These are phyloP conservation scores for Secale cereale DNA, from an alignment of 176 grass and related monocot genomes.

Conservation along the genomic window DNA sequence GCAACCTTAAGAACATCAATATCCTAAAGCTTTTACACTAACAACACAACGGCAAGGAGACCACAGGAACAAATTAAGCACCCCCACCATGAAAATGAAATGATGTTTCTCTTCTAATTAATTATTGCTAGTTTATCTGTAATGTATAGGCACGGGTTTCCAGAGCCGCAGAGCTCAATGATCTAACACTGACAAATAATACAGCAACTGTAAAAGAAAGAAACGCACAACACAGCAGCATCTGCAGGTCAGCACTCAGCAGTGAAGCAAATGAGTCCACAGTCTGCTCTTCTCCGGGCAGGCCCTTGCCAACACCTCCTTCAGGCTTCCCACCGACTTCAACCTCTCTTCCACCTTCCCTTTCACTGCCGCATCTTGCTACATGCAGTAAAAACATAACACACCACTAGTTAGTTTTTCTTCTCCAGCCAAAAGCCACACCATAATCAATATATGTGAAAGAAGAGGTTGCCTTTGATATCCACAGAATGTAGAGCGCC, in stretches of 20 bases:
- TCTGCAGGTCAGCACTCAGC: not conserved
- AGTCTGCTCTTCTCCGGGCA: constrained; percentile 34
- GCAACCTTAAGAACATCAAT: not conserved
- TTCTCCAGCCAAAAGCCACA: not conserved
- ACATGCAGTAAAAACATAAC: not conserved
- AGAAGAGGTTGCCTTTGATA: constrained; percentile 23
- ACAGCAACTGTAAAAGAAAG: not conserved
- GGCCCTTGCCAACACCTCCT: constrained; percentile 16
- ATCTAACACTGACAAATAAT: not conserved
- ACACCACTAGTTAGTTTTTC: not conserved
- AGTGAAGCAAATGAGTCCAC: constrained; percentile 22
- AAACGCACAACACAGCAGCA: not conserved
- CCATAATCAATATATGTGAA: not conserved
- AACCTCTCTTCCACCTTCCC: constrained; percentile 26
- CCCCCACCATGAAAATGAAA: not conserved
- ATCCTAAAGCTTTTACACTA: not conserved
- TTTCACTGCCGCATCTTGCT: constrained; percentile 34
- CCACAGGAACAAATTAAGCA: not conserved
- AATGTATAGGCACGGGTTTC: not conserved
- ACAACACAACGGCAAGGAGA: not conserved
- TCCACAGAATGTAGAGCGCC: constrained; percentile 32
- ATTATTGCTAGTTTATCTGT: not conserved
- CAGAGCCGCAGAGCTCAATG: not conserved
- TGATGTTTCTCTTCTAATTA: not conserved
- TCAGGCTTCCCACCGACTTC: constrained; percentile 11